These are phyloP conservation scores for Candida stauntonica DNA, from an alignment of 805 yeast species.

Conservation along the genomic window DNA sequence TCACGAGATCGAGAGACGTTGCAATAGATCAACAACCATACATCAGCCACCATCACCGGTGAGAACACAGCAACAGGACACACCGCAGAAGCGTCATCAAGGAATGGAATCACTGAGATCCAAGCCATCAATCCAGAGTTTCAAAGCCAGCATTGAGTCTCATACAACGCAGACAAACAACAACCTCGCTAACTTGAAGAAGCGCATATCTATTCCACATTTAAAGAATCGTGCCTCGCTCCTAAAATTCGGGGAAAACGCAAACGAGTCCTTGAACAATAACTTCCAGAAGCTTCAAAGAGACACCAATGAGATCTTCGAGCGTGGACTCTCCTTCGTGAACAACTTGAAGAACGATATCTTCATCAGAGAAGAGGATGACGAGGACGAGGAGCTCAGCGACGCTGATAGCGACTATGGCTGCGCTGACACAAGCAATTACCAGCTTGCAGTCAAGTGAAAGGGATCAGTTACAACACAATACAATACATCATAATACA, in stretches of 20 bases:
- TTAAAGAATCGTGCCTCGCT: conserved; percentile 10
- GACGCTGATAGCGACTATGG: conserved; percentile 22
- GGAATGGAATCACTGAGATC: conserved; percentile 8
- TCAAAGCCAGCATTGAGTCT: conserved; percentile 6
- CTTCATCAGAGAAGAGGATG: conserved; percentile 27
- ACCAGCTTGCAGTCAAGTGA: conserved; percentile 24
- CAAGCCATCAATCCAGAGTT: conserved; percentile 15
- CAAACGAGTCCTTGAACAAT: conserved; percentile 12
- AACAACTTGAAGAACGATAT: conserved; percentile 28
- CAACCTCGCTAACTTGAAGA: conserved; percentile 21
- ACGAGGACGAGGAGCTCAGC: conserved; percentile 22
- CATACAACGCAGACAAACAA: conserved; percentile 8
- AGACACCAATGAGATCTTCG: conserved; percentile 22
- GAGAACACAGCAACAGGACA: conserved; percentile 1
- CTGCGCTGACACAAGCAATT: conserved; percentile 26
- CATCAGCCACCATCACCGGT: conserved; percentile 4
- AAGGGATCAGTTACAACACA: not conserved
- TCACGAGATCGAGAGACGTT: conserved; percentile 30
- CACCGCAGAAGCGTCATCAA: conserved; percentile 8
- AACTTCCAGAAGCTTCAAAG: conserved; percentile 23
- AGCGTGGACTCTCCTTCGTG: conserved; percentile 20
- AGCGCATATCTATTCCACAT: conserved; percentile 22
- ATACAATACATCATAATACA: not conserved
- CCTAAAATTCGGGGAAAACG: conserved; percentile 6
- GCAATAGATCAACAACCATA: conserved; percentile 22